A percentile compares a stretch with the other conserved stretches of the same genome.
phyloP scores from a whole-genome alignment of 1,284 basidiomycete species.

The Wallemia mellicola region DNA sequence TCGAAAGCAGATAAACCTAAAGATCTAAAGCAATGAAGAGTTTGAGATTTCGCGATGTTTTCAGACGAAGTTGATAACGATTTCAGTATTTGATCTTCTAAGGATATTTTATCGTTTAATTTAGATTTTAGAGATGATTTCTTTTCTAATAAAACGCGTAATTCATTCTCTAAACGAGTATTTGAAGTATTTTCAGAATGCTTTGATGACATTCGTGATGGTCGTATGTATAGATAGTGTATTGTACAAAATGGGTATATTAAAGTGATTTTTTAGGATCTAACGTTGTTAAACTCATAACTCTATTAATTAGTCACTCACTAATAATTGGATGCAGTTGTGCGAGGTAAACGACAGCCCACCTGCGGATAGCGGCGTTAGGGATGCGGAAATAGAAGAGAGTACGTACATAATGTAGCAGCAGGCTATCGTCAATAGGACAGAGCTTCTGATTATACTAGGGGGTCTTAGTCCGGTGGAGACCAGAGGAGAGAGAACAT shows the following conservation, averaged over 20 bases:
- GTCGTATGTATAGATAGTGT: too few species aligned
- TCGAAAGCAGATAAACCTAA: background rate
- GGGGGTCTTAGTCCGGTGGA: too few species aligned
- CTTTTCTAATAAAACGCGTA: too few species aligned
- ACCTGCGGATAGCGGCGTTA: background rate
- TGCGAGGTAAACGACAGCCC: background rate
- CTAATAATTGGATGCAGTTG: background rate
- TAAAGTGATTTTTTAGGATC: background rate
- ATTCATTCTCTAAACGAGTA: too few species aligned
- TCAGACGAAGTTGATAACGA: too few species aligned
- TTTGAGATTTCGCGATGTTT: background rate
- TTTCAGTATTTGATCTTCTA: too few species aligned
- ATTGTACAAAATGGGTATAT: too few species aligned
- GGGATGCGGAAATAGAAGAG: background rate
- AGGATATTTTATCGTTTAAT: too few species aligned
- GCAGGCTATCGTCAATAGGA: background rate
- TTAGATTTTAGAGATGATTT: background rate
- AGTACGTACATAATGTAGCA: background rate
- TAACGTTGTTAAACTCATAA: too few species aligned
- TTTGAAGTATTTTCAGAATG: too few species aligned
- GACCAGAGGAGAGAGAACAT: too few species aligned
- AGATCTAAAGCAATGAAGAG: background rate
- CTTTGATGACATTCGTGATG: too few species aligned
- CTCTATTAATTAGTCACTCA: background rate
- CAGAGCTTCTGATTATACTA: background rate